Evolutionary conservation across 2,329 filamentous ascomycete genomes (phyloP).

Genomic region (Aspergillus ochraceoroseus): DNA sequence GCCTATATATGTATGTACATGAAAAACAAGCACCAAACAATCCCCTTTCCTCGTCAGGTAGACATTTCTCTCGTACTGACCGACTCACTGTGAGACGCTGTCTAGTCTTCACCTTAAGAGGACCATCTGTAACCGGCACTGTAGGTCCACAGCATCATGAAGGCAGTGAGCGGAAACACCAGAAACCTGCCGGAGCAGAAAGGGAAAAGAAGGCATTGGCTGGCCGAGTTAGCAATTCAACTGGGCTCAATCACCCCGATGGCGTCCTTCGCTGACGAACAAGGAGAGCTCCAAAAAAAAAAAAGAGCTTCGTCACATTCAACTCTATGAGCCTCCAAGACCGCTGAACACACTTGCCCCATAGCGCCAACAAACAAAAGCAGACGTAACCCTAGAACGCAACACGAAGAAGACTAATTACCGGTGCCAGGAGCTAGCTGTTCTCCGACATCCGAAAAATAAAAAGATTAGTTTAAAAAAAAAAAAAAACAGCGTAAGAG

Average conservation of each 20-base stretch:
- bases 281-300: slow-evolving; percentile 12
- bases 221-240: background rate
- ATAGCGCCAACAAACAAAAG: slow-evolving; percentile 34
- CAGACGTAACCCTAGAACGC: slow-evolving; percentile 28
- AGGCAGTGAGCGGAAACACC: slow-evolving; percentile 1
- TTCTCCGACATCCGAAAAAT: slow-evolving; percentile 24
- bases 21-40: slow-evolving; percentile 13
- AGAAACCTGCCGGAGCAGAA: background rate
- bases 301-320: slow-evolving; percentile 19
- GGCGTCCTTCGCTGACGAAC: slow-evolving; percentile 10
- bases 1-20: slow-evolving; percentile 21
- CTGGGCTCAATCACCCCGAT: background rate
- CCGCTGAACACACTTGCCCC: slow-evolving; percentile 34
- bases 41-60: background rate
- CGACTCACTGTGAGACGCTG: background rate
- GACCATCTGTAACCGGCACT: slow-evolving; percentile 4
- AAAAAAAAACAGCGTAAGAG: slow-evolving; percentile 18
- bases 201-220: slow-evolving; percentile 3
- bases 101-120: background rate
- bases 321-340: slow-evolving; percentile 28
- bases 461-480: slow-evolving; percentile 19
- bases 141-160: slow-evolving; percentile 1
- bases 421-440: slow-evolving; percentile 32
- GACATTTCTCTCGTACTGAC: slow-evolving; percentile 1
- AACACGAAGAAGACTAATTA: slow-evolving; percentile 34